Base-by-base conservation (phyloP, 108 stramenopile genomes). In the Nitzschia inconspicua region DNA sequence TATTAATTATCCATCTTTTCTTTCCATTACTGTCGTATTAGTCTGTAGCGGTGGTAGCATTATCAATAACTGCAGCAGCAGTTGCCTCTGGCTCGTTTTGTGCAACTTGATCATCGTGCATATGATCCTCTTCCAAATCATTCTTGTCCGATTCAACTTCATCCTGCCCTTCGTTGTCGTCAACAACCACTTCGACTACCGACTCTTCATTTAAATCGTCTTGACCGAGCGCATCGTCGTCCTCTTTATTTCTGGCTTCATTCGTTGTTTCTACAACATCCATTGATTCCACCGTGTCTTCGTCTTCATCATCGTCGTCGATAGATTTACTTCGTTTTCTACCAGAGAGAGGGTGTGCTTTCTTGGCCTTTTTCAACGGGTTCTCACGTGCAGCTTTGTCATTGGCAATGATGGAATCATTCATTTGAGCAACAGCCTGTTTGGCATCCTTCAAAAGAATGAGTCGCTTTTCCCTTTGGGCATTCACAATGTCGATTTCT, bases 361-460 rank as follows among this genome's bases (percentile, higher is more conserved):
- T 61, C 28, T 65, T 70, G 20, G 49, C 49, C 27, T 68, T 73
- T 37, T 67, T 64, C 30, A 73, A 57, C 9, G 63, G 71, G 29
- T 79, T 79, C 54, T 60, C 54, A 9, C 77, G 53, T 1, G 77
- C 67, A 3, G 50, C 24, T 23, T 60, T 39, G 47, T 79, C 77
- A 29, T 73, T 64, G 20, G 40, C 59, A 7, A 31, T 6, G 16
- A 73, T 70, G 8, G 34, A 44, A 20, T 57, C 47, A 3, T 60
- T 44, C 39, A 77, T 34, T 13, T 55, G 37, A 14, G 20, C 39
- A 1, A 42, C 28, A 16, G 42, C 47, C 9, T 47, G 7, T 24
- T 27, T 19, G 10, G 57, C 71, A 34, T 48, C 60, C 36, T 60
- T 60, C 36, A 67, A 41, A 20, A 78, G 51, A 3, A 63, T 18